phyloP scores from a whole-genome alignment of 73 alveolate species.

The Tetrahymena elliotti region DNA sequence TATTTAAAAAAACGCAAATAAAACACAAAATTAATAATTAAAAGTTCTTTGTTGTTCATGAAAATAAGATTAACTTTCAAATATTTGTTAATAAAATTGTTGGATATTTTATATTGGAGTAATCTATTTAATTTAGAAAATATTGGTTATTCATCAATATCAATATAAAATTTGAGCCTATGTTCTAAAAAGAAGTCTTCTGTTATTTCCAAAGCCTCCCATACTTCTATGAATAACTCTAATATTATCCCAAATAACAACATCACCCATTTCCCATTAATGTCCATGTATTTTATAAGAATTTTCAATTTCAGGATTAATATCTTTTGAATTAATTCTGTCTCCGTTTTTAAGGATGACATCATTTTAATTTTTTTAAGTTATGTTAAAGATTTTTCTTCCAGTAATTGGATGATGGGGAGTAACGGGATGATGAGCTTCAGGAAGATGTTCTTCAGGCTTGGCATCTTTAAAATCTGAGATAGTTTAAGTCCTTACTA shows the following conservation, averaged over 20 bases:
- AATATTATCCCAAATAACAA: slow-evolving; percentile 23
- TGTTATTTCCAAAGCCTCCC: slow-evolving; percentile 1
- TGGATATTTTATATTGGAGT: too few species aligned
- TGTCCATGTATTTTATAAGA: not conserved
- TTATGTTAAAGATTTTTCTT: not conserved
- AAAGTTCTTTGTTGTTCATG: too few species aligned
- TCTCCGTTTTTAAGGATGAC: not conserved
- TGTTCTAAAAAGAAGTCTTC: slow-evolving; percentile 6
- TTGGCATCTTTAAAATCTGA: not conserved
- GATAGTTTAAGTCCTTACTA: not conserved
- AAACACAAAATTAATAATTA: too few species aligned
- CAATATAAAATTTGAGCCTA: not conserved
- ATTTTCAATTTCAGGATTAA: not conserved
- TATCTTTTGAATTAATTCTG: not conserved
- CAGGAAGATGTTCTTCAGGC: not conserved
- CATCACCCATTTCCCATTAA: slow-evolving; percentile 33
- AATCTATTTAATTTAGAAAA: too few species aligned
- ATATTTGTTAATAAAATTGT: too few species aligned
- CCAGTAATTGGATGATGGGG: not conserved
- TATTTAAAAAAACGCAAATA: too few species aligned
- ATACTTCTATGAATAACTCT: slow-evolving; percentile 10
- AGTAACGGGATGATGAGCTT: not conserved
- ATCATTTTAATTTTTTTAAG: not conserved
- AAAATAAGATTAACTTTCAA: too few species aligned
- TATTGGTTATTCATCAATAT: too few species aligned